Evolutionary conservation across 352 stramenopile species (phyloP).

Genomic region (Globisporangium nagaii): DNA sequence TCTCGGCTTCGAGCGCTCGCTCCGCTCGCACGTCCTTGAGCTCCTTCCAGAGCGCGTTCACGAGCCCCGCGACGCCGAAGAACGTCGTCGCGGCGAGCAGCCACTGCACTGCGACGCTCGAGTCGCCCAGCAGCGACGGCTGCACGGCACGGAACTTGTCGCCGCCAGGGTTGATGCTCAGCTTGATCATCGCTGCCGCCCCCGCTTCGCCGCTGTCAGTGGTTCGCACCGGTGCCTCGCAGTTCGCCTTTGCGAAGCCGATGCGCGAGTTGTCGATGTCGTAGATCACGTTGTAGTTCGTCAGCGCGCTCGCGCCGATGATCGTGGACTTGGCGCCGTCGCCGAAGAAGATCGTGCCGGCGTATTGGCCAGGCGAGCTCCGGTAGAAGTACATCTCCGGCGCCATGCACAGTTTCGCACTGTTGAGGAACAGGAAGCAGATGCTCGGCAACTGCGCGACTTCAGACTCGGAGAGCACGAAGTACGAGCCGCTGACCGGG

Average conservation of each 20-base stretch:
- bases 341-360: constrained; percentile 65
- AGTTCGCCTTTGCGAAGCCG: constrained; percentile 53
- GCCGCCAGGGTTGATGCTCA: constrained; percentile 55
- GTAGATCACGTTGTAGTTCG: constrained; percentile 76
- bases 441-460: constrained; percentile 40
- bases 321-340: constrained; percentile 63
- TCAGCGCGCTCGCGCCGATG: constrained; percentile 58
- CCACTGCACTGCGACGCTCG: constrained; percentile 31
- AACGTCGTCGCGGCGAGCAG: constrained; percentile 34
- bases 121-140: constrained; percentile 19
- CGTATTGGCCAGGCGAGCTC: constrained; percentile 31
- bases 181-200: constrained; percentile 24
- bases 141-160: constrained; percentile 39
- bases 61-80: constrained; percentile 37
- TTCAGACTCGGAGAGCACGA: constrained; percentile 22
- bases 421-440: constrained; percentile 68
- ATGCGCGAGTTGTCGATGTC: constrained; percentile 69
- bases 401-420: constrained; percentile 45
- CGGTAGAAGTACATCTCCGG: constrained; percentile 45
- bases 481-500: constrained; percentile 42
- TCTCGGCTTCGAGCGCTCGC: background rate
- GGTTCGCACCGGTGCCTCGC: constrained; percentile 16
- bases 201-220: background rate
- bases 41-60: constrained; percentile 50
- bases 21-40: background rate